Percentiles rank a stretch among this genome's conserved stretches.
Evolutionary conservation across 2,329 filamentous ascomycete species (phyloP).

Genomic region (Sporothrix variecibatus): DNA sequence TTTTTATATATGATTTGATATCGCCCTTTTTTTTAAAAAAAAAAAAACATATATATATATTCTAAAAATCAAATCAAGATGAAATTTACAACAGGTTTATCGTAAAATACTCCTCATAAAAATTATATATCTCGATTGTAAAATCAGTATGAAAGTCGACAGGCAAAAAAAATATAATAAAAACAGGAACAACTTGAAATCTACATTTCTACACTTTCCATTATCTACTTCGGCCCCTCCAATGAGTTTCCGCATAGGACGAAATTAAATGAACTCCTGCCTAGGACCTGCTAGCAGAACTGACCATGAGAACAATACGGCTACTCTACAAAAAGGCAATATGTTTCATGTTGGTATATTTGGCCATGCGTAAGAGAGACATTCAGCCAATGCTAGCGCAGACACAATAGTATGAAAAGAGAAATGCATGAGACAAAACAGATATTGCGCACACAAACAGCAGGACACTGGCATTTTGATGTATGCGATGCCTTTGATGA

Average conservation of each 20-base stretch:
- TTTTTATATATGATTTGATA: background rate
- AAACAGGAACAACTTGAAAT: background rate
- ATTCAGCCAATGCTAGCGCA: background rate
- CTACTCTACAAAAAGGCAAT: background rate
- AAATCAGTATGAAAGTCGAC: background rate
- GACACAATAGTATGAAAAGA: background rate
- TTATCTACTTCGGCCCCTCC: background rate
- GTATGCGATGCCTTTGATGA: background rate
- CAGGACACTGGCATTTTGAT: background rate
- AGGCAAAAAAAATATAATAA: background rate
- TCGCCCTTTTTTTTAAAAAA: background rate
- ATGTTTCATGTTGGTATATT: background rate
- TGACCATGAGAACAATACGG: background rate
- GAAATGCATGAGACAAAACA: background rate
- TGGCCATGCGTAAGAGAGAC: background rate
- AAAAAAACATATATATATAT: no score
- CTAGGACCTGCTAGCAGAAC: background rate
- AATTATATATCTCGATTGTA: background rate
- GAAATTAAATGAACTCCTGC: background rate
- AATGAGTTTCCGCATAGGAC: background rate
- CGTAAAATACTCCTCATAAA: background rate
- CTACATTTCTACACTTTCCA: background rate
- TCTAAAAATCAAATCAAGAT: no score
- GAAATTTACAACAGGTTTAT: background rate
- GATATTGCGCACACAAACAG: background rate